phyloP scores from a whole-genome alignment of 2,329 filamentous ascomycete genomes.

The Aspergillus caelatus region DNA sequence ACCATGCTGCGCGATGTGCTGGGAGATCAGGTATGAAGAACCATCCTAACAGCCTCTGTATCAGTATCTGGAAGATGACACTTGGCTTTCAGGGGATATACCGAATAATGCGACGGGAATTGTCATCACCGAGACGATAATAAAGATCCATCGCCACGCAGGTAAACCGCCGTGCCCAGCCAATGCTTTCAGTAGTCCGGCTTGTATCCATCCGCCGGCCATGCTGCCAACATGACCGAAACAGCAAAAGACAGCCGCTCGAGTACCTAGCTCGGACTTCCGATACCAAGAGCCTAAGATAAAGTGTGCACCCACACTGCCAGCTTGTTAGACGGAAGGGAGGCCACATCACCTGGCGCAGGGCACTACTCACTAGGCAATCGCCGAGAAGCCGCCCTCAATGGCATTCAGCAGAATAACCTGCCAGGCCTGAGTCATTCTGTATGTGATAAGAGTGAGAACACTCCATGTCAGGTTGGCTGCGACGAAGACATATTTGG shows the following conservation, averaged over 20 bases:
- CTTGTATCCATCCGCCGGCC: constrained; percentile 52
- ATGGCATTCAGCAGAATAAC: constrained; percentile 50
- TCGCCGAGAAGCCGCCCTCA: constrained; percentile 49
- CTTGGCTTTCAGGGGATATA: constrained; percentile 7
- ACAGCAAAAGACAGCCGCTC: constrained; percentile 33
- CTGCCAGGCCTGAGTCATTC: constrained; percentile 47
- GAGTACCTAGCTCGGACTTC: constrained; percentile 46
- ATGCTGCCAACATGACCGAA: constrained; percentile 50
- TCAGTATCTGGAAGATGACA: background rate
- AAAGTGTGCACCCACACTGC: constrained; percentile 47
- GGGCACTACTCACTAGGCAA: constrained; percentile 41
- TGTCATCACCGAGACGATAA: constrained; percentile 48
- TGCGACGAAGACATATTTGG: constrained; percentile 48
- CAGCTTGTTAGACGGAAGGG: background rate
- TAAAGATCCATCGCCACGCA: constrained; percentile 50
- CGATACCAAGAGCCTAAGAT: constrained; percentile 52
- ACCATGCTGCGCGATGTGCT: constrained; percentile 46
- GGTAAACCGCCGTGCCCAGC: constrained; percentile 40
- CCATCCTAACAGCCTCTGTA: constrained; percentile 37
- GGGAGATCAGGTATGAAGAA: constrained; percentile 50
- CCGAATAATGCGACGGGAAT: constrained; percentile 47
- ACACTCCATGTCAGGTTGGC: constrained; percentile 50
- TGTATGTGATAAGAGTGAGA: constrained; percentile 48
- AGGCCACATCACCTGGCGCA: background rate
- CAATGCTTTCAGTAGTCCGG: constrained; percentile 41